These are phyloP conservation scores for Scheffersomyces segobiensis DNA, from an alignment of 1,139 yeast species.

Conservation along the genomic window DNA sequence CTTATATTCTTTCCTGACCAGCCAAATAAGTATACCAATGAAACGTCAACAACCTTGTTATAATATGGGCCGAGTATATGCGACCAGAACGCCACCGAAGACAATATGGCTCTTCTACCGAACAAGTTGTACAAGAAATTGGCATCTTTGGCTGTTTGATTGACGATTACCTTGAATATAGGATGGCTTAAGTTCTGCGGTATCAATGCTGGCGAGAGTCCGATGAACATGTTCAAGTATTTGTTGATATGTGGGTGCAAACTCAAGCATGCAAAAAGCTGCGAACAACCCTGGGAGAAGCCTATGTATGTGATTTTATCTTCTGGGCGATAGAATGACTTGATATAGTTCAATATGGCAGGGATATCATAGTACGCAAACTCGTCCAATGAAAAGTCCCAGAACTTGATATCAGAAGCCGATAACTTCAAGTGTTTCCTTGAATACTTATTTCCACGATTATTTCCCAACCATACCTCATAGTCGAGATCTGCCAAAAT, in stretches of 20 bases:
- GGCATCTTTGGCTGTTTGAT: conserved; percentile 35
- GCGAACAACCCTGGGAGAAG: conserved; percentile 50
- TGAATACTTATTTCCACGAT: conserved; percentile 38
- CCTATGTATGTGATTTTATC: conserved; percentile 38
- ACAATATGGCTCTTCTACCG: conserved; percentile 44
- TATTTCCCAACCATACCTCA: conserved; percentile 41
- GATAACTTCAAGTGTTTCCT: conserved; percentile 37
- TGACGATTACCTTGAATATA: conserved; percentile 33
- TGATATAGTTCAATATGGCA: conserved; percentile 63
- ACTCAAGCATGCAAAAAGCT: conserved; percentile 44
- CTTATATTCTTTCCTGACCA: conserved; percentile 42
- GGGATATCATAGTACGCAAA: conserved; percentile 85
- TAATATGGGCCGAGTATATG: conserved; percentile 38
- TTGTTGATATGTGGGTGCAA: conserved; percentile 36
- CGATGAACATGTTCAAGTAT: conserved; percentile 36
- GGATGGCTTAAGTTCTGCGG: conserved; percentile 44
- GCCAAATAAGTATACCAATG: conserved; percentile 39
- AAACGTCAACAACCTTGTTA: conserved; percentile 37
- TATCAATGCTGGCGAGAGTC: conserved; percentile 47
- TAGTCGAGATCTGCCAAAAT: conserved; percentile 32
- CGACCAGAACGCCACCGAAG: conserved; percentile 50
- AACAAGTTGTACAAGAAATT: conserved; percentile 37
- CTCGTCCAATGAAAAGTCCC: conserved; percentile 88
- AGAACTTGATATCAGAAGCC: conserved; percentile 54
- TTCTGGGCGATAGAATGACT: conserved; percentile 5